These are phyloP conservation scores for Ceratobasidium sp. DNA, from an alignment of 1,284 basidiomycete genomes.

Conservation along the genomic window DNA sequence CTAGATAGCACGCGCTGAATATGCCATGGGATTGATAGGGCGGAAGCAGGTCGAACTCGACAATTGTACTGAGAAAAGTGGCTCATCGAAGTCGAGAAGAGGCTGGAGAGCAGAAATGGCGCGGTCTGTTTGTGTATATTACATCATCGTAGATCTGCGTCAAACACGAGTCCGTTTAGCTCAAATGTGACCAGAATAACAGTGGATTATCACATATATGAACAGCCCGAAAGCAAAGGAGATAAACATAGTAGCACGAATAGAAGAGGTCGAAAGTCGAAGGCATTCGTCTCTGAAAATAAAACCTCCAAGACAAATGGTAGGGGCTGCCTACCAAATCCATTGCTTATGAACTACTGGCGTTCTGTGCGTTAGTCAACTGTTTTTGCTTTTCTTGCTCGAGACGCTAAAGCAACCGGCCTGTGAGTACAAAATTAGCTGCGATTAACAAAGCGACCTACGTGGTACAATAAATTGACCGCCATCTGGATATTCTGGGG, in stretches of 20 bases:
- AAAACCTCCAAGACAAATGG: neutral
- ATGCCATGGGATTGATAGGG: constrained; percentile 35
- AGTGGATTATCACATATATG: constrained; percentile 14
- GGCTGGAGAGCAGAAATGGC: constrained; percentile 24
- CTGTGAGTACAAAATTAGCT: constrained; percentile 22
- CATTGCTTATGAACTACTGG: constrained; percentile 9
- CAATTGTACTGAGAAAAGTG: neutral
- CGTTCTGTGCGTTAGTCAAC: constrained; percentile 41
- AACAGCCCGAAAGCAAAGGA: constrained; percentile 11
- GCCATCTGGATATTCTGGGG: constrained; percentile 97
- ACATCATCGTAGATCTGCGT: neutral
- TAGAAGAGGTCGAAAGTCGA: constrained; percentile 16
- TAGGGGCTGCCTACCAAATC: neutral
- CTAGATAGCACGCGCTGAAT: constrained; percentile 7
- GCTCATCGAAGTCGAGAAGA: constrained; percentile 1
- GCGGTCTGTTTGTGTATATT: constrained; percentile 10
- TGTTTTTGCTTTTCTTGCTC: constrained; percentile 91
- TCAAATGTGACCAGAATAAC: neutral
- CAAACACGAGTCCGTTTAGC: neutral
- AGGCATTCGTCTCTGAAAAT: constrained; percentile 12
- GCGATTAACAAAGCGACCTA: constrained; percentile 20
- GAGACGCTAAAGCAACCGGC: constrained; percentile 65
- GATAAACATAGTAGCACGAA: constrained; percentile 31
- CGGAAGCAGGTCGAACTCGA: neutral
- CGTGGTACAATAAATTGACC: constrained; percentile 75